Evolutionary conservation across 179 eudicot species (phyloP), one percentile per base, ranked within the genome.

Genomic region (Beta lomatogona): DNA sequence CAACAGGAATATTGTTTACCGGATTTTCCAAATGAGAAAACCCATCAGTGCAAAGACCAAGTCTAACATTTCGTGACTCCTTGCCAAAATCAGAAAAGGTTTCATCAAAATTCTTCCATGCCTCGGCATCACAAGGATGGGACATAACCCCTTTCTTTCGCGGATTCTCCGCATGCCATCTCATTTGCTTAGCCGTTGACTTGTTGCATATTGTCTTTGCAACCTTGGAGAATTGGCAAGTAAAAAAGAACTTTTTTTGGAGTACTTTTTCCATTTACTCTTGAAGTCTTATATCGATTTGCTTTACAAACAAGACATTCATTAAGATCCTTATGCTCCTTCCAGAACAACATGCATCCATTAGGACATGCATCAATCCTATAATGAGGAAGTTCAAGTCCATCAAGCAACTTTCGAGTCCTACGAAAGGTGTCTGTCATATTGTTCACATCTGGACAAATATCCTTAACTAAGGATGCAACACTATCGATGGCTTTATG

Each of bases 31-130:
- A 25, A 25, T 25, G 28, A 25, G 28, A 25, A 25, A 25, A 25
- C 28, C 28, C 28, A 25, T 22, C 78, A 18, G 55, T 61, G 28
- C 79, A 77, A 9, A 81, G 21, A 2, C 84, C 82, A 11, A 85
- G 57, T 14, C 82, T 36, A 22, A 85, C 74, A 85, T 85, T 82
- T 4, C 71, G 78, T 31, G 75, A 74, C 46, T 85, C 85, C 2
- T 13, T 45, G 0, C 81, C 79, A 72, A 82, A 85, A 4, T 68
- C 44, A 22, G 80, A 66, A 75, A 25, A 57, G 9, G 65, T 18
- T 0, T 19, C 3, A 61, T 78, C 77, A 75, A 85, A 78, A 2
- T 52, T 15, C n/a, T 82, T 74, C 82, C 80, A 82, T 52, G 81
- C 85, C 48, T 77, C 63, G 15, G 60, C 73, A 28, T 77, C 63